Base-by-base conservation (phyloP, 768 basidiomycete genomes). In the Psilocybe cubensis region DNA sequence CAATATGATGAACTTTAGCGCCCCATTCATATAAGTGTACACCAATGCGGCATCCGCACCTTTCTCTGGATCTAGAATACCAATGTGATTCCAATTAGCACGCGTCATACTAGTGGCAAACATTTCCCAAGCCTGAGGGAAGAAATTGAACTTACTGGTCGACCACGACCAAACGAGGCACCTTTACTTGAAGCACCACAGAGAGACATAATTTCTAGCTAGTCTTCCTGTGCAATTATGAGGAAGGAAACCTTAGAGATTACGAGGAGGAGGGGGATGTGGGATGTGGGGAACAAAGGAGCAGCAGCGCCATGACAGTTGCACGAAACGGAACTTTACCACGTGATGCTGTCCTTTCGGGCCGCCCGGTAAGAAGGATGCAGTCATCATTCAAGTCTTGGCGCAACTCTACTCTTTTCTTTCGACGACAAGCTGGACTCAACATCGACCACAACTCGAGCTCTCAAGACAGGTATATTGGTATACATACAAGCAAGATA, bases 131-230 rank as follows among this genome's bases (percentile, higher is more conserved):
- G n/a, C n/a, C n/a, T n/a, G n/a, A n/a, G n/a, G 27, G 23, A 28
- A 44, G 38, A 23, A 49, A 17, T 48, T 56, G 40, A 28, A 64
- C 80, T 44, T 68, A 85, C 84, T 63, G 83, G 79, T 75, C 80
- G 79, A 48, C 68, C 72, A 35, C 83, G 78, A 33, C 84, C 83
- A 70, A 88, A 88, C n/a, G 82, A 76, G 52, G 81, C 57, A 58
- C 77, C 77, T 35, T 73, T 74, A 10, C 76, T 71, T 52, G 84
- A 81, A 49, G 80, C 74, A 55, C 85, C 83, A 70, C 87, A 88
- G 63, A 83, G 72, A 52, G 82, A 70, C 86, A 87, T 70, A 48
- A 31, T 9, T 18, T 49, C 29, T 23, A 29, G 11, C 27, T 40
- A 21, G 10, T 25, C 17, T 17, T 24, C 10, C 6, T 27, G n/a